These are phyloP conservation scores for Lecanoromycetidae sp. DNA, from an alignment of 2,329 filamentous ascomycete species.

Conservation along the genomic window DNA sequence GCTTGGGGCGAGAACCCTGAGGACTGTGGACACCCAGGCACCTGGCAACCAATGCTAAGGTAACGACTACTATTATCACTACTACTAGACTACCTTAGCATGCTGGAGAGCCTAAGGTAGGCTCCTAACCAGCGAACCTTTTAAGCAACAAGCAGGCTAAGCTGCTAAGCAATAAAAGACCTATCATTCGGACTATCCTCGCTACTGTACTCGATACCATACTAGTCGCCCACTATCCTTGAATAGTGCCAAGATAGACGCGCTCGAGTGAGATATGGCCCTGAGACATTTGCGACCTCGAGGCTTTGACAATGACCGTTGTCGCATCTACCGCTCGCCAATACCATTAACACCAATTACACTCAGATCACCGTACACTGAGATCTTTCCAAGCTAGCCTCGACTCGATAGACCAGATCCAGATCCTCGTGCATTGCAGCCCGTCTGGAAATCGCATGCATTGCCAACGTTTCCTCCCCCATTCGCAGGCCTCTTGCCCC, in stretches of 20 bases:
- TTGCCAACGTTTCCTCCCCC: conserved; percentile 2
- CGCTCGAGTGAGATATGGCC: conserved; percentile 11
- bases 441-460: conserved; percentile 2
- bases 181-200: too few relatives aligned
- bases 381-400: too few relatives aligned
- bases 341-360: not conserved
- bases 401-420: not conserved
- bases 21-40: too few relatives aligned
- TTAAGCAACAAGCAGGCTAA: too few relatives aligned
- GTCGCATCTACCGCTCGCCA: conserved; percentile 1
- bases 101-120: too few relatives aligned
- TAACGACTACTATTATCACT: too few relatives aligned
- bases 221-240: not conserved
- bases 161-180: too few relatives aligned
- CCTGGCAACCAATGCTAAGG: too few relatives aligned
- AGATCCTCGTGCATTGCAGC: conserved; percentile 2
- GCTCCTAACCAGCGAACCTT: too few relatives aligned
- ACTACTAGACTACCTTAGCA: too few relatives aligned
- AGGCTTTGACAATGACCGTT: conserved; percentile 11
- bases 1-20: too few relatives aligned
- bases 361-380: conserved; percentile 1
- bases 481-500: conserved; percentile 6
- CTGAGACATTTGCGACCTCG: conserved; percentile 9
- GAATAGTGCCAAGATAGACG: conserved; percentile 9
- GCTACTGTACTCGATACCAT: too few relatives aligned